phyloP scores from a whole-genome alignment of 495 filamentous ascomycete species.

The Podospora tetraspora region DNA sequence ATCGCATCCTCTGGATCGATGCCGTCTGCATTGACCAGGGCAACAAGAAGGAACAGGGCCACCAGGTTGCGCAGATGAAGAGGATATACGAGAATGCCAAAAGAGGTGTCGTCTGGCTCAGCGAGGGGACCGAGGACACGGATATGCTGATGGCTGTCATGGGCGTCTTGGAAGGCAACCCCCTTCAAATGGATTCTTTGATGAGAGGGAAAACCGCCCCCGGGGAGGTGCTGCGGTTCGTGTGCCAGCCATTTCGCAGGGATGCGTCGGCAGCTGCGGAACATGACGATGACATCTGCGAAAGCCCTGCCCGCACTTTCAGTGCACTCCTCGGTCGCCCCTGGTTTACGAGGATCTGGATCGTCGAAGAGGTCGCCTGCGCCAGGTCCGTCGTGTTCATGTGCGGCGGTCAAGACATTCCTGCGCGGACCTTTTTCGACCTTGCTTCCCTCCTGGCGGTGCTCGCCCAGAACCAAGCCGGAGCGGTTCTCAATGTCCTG shows the following conservation, averaged over 20 bases:
- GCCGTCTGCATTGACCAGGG: slow-evolving; percentile 20
- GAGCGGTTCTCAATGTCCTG: not conserved
- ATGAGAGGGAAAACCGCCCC: not conserved
- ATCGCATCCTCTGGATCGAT: slow-evolving; percentile 20
- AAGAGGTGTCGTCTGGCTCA: slow-evolving; percentile 12
- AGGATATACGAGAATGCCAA: slow-evolving; percentile 7
- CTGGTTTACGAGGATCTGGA: slow-evolving; percentile 24
- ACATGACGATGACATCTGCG: not conserved
- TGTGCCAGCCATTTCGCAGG: not conserved
- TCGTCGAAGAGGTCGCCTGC: slow-evolving; percentile 21
- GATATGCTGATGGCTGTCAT: not conserved
- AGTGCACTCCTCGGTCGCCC: not conserved
- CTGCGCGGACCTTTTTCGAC: slow-evolving; percentile 24
- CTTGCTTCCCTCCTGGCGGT: not conserved
- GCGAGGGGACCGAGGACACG: not conserved
- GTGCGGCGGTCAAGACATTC: slow-evolving; percentile 27
- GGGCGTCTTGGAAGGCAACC: not conserved
- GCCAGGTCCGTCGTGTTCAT: not conserved
- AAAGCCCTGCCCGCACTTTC: slow-evolving; percentile 15
- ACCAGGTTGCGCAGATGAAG: slow-evolving; percentile 17
- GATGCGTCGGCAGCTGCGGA: not conserved
- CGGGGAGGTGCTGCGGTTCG: not conserved
- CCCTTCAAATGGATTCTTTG: not conserved
- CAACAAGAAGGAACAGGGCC: slow-evolving; percentile 10
- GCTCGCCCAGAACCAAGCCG: not conserved